Evolutionary conservation across 2,329 filamentous ascomycete genomes (phyloP).

Genomic region (Diaporthe sp.): DNA sequence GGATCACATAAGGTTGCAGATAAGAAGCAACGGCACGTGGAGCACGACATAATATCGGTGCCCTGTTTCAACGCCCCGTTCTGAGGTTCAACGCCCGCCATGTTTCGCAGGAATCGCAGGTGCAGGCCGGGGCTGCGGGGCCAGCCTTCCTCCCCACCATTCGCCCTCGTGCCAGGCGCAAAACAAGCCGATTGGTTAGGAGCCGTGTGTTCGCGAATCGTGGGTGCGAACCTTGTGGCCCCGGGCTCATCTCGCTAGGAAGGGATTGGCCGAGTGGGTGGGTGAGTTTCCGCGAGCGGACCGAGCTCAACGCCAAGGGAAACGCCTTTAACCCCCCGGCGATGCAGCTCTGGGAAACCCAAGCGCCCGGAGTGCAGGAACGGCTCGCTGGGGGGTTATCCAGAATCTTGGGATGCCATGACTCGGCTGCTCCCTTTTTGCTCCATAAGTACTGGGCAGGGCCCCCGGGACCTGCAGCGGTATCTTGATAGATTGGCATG

Average conservation of each 20-base stretch:
- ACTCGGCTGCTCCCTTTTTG: background rate
- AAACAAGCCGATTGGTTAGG: slow-evolving; percentile 9
- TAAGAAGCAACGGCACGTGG: slow-evolving; percentile 20
- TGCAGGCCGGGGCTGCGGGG: background rate
- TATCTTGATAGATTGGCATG: slow-evolving; percentile 6
- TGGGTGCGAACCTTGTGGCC: slow-evolving; percentile 22
- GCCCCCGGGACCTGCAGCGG: slow-evolving; percentile 4
- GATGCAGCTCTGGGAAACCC: background rate
- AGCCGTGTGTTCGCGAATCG: background rate
- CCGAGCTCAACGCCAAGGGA: slow-evolving; percentile 11
- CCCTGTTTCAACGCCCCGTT: slow-evolving; percentile 19
- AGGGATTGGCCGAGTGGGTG: slow-evolving; percentile 9
- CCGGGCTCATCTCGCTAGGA: slow-evolving; percentile 25
- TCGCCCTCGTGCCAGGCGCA: slow-evolving; percentile 5
- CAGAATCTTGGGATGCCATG: slow-evolving; percentile 23
- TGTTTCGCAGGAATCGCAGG: slow-evolving; percentile 3
- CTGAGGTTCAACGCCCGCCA: slow-evolving; percentile 4
- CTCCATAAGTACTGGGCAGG: background rate
- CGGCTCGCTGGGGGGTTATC: background rate
- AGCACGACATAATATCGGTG: slow-evolving; percentile 19
- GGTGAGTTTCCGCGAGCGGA: slow-evolving; percentile 3
- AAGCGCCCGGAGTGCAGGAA: slow-evolving; percentile 10
- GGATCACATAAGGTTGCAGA: slow-evolving; percentile 6
- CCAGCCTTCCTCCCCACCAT: background rate
- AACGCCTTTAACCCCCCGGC: background rate